These are phyloP conservation scores for Penicillium sp. DNA, from an alignment of 2,329 filamentous ascomycete genomes.

Conservation along the genomic window DNA sequence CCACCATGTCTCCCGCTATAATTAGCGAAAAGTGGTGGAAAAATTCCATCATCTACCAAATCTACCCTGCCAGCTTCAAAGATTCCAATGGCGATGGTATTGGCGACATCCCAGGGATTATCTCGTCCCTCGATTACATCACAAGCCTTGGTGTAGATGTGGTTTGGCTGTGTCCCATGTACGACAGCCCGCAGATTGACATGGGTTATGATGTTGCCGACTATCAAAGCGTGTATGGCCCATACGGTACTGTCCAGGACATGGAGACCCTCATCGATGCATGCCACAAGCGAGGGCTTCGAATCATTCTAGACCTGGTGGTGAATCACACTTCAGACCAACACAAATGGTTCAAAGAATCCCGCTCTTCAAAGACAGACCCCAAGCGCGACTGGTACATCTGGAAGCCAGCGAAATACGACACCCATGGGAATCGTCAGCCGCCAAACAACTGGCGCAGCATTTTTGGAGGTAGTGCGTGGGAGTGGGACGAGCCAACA, in stretches of 20 bases:
- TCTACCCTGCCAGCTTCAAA: conserved; percentile 41
- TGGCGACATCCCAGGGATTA: conserved; percentile 64
- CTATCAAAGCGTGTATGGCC: conserved; percentile 61
- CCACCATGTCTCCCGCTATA: conserved; percentile 6
- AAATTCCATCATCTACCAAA: conserved; percentile 38
- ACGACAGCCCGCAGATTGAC: conserved; percentile 63
- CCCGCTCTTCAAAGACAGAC: conserved; percentile 55
- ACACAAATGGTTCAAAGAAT: conserved; percentile 68
- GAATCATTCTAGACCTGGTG: conserved; percentile 69
- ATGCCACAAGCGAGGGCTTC: conserved; percentile 61
- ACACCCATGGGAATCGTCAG: conserved; percentile 55
- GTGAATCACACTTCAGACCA: conserved; percentile 71
- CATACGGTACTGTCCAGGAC: conserved; percentile 63
- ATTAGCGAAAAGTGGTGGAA: conserved; percentile 37
- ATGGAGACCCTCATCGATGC: conserved; percentile 59
- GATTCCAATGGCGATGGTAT: conserved; percentile 60
- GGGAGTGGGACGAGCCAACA: conserved; percentile 68
- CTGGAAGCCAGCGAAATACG: conserved; percentile 49
- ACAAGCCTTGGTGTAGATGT: conserved; percentile 61
- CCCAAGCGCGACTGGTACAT: conserved; percentile 68
- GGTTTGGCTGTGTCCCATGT: conserved; percentile 68
- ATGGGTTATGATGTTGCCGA: conserved; percentile 69
- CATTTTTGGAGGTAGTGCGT: conserved; percentile 62
- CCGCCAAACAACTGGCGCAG: conserved; percentile 71
- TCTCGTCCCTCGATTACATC: conserved; percentile 62